A percentile compares a stretch with the other conserved stretches of the same genome.
Conservation (phyloP, 2,329 filamentous ascomycete species). For the Byssoonygena ceratinophila region DNA sequence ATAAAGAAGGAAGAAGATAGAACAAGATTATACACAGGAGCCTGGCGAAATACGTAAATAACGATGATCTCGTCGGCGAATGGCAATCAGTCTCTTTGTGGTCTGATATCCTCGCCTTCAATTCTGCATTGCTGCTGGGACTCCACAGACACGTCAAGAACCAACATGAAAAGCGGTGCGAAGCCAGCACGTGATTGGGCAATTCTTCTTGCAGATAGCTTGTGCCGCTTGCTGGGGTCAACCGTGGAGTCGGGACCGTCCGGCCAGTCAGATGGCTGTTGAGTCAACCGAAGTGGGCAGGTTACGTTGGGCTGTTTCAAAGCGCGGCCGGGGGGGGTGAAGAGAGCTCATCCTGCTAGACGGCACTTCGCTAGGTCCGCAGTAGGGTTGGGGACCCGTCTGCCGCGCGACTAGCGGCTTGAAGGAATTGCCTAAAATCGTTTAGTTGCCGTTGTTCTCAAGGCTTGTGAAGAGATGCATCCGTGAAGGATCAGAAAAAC, state of each 20-base stretch:
- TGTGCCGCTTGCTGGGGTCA: conserved; percentile 12
- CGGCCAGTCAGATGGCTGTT: conserved; percentile 6
- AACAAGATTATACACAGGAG: not conserved
- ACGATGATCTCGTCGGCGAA: too few relatives aligned
- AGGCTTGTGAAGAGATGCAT: not conserved
- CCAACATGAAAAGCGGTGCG: conserved; percentile 12
- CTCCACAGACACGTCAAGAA: conserved; percentile 8
- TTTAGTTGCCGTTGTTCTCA: not conserved
- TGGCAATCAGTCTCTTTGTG: too few relatives aligned
- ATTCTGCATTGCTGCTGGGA: not conserved
- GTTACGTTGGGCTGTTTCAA: conserved; percentile 10
- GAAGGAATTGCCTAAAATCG: not conserved
- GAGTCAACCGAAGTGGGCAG: conserved; percentile 2
- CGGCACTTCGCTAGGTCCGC: not conserved
- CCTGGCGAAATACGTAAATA: not conserved
- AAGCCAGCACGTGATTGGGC: conserved; percentile 11
- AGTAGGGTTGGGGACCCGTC: conserved; percentile 2
- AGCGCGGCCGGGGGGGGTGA: not conserved
- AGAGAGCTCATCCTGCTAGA: too few relatives aligned
- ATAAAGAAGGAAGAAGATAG: not conserved
- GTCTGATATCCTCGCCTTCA: too few relatives aligned
- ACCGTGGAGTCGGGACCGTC: conserved; percentile 13
- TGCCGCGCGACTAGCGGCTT: conserved; percentile 9
- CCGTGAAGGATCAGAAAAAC: too few relatives aligned
- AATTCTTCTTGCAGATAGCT: conserved; percentile 9